Percentiles rank a stretch among this genome's conserved stretches.
phyloP scores from a whole-genome alignment of 371 early-diverging fungal genomes.

The Rhizopus arrhizus region DNA sequence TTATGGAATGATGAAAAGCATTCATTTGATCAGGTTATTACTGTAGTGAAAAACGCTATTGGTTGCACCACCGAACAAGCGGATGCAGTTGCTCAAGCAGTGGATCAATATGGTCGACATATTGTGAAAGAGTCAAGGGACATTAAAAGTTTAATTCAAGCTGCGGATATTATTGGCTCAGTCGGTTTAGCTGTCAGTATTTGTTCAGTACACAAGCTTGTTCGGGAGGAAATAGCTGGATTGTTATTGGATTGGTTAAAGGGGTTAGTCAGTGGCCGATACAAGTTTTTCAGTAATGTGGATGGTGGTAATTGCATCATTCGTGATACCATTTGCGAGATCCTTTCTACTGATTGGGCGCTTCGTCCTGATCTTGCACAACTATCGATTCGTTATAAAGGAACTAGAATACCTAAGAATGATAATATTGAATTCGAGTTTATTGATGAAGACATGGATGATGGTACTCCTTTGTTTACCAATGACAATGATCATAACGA shows the following conservation, averaged over 20 bases:
- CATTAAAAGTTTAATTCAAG: constrained; percentile 47
- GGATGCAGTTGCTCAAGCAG: constrained; percentile 29
- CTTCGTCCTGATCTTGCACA: constrained; percentile 41
- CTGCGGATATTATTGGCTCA: constrained; percentile 30
- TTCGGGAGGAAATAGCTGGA: constrained; percentile 81
- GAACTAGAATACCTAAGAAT: constrained; percentile 32
- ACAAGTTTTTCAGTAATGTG: constrained; percentile 56
- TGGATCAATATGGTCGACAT: constrained; percentile 74
- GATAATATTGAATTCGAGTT: constrained; percentile 26
- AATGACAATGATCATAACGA: constrained; percentile 24
- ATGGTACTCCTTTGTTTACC: constrained; percentile 2
- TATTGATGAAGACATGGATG: constrained; percentile 27
- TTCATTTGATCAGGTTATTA: constrained; percentile 89
- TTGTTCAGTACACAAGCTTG: constrained; percentile 76
- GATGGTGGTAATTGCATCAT: constrained; percentile 51
- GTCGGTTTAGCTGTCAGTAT: constrained; percentile 83
- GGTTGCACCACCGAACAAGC: constrained; percentile 51
- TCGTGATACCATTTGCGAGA: constrained; percentile 70
- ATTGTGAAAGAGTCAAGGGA: constrained; percentile 69
- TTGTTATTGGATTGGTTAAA: constrained; percentile 78
- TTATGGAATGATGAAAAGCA: constrained; percentile 98
- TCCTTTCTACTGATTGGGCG: constrained; percentile 66
- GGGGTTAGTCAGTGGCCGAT: constrained; percentile 65
- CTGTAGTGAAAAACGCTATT: constrained; percentile 68
- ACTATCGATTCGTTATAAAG: constrained; percentile 40